Base-by-base conservation (phyloP, 148 eudicot genomes). In the Camellia lanceoleosa region DNA sequence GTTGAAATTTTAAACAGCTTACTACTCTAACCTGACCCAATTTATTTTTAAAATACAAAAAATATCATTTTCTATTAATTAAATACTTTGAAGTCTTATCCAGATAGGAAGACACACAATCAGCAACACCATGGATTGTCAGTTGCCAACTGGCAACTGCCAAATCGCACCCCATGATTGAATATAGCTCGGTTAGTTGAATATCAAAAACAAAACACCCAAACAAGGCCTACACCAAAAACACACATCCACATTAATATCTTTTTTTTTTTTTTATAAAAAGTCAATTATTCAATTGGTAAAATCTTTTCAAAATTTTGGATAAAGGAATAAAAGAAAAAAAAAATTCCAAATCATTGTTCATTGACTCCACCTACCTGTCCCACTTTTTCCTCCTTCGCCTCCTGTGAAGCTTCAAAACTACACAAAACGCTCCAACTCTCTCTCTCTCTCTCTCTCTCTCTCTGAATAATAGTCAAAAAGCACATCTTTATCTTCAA, bases 41-140 rank as follows among this genome's bases (percentile, higher is more conserved):
- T 1, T 30, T 30, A 30, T 30, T 30, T 30, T 30, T 30, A 30
- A 30, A 30, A 30, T 30, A 30, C 38, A 30, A 30, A 30, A 30
- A 30, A 30, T 30, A 30, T 30, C 38, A 30, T 67, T 67, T 44
- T 4, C 44, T 49, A 46, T 52, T 73, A 20, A 3, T 30, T 30
- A 30, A 30, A 30, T 30, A 30, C 38, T 74, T 2, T 59, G 43
- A 3, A 12, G 46, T 61, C 64, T 38, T 68, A 78, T 78, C 80
- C 80, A 78, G 55, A 15, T 41, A 19, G 20, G 20, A 14, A 18
- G 5, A 69, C 44, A 19, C 38, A 30, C 7, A 69, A 47, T 51
- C 15, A 67, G 64, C 62, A 56, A 68, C 74, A n/a, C 56, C 67
- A 67, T 56, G 81, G 56, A 8, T 68, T 43, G 63, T 49, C 72